Base-by-base conservation (phyloP, 2,329 filamentous ascomycete species). In the Pseudopithomyces chartarum region DNA sequence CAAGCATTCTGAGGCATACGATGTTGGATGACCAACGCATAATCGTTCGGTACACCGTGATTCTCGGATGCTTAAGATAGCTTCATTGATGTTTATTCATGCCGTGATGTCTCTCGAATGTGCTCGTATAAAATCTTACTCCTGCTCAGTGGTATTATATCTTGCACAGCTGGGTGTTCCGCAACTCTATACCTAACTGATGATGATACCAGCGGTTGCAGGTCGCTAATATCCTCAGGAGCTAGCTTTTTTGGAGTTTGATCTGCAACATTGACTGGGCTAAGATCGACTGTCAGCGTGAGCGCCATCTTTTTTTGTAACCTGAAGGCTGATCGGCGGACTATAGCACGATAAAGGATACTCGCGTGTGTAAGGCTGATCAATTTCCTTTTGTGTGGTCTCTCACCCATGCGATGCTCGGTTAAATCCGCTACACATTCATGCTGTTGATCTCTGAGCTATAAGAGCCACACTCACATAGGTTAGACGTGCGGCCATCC, bases 71-170 rank as follows among this genome's bases (percentile, higher is more conserved):
- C n/a, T n/a, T n/a, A n/a, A n/a, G n/a, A n/a, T n/a, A n/a, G n/a
- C n/a, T n/a, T n/a, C n/a, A n/a, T n/a, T n/a, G n/a, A n/a, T n/a
- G n/a, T n/a, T 23, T 7, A 43, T 5, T 11, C 6, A 22, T 2
- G 5, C 20, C 15, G 40, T 3, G 17, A 39, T 39, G 38, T 6
- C 19, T 40, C 17, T 20, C 38, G 38, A 40, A 5, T 17, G 8
- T 5, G n/a, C n/a, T 34, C 32, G 7, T 8, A 7, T 34, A 34
- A 8, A 34, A 13, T 12, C 5, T 38, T 38, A 38, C 34, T 38
- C 34, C 5, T 13, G 4, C 11, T 13, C 34, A 13, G 13, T 13
- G 5, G 12, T 38, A 79, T 55, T 55, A 19, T 55, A 55, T 36
- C 46, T 22, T 8, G 54, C 39, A 36, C 54, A 56, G 19, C 46